Evolutionary conservation across 2,329 filamentous ascomycete genomes (phyloP).

Genomic region (Cylindrodendrum hubeiense): DNA sequence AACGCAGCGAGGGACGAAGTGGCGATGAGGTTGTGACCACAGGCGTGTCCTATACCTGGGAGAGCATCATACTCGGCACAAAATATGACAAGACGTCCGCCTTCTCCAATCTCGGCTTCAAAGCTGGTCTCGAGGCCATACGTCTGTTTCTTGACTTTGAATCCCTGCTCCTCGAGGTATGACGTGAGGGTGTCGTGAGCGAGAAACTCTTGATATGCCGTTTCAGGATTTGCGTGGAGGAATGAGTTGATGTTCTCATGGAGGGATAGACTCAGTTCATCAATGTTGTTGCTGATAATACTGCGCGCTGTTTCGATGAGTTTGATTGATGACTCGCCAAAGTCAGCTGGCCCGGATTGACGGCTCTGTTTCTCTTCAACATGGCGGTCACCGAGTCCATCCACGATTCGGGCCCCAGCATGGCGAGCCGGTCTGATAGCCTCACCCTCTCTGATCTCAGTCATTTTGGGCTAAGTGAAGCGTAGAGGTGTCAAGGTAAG

Average conservation of each 20-base stretch:
- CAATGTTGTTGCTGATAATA: conserved; percentile 3
- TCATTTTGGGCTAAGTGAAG: neutral
- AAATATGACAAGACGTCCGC: conserved; percentile 24
- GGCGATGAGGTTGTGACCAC: conserved; percentile 68
- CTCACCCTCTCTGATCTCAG: neutral
- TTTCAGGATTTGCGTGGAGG: conserved; percentile 28
- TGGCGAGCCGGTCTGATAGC: neutral
- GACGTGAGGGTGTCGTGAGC: conserved; percentile 23
- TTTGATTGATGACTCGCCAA: neutral
- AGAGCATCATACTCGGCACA: conserved; percentile 35
- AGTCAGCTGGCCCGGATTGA: neutral
- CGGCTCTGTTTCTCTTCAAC: no score
- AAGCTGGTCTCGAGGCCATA: conserved; percentile 28
- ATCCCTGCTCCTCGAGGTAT: conserved; percentile 24
- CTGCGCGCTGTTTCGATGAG: neutral
- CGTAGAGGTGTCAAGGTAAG: neutral
- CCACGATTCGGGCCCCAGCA: neutral
- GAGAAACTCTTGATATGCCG: conserved; percentile 24
- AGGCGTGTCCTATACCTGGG: conserved; percentile 43
- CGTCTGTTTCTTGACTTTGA: conserved; percentile 20
- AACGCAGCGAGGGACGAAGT: conserved; percentile 58
- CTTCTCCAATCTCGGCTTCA: conserved; percentile 27
- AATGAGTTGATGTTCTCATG: conserved; percentile 11
- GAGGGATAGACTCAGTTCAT: conserved; percentile 4
- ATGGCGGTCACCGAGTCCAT: neutral